Conservation (phyloP, 305 asterid genomes). For the Fraxinus latifolia region DNA sequence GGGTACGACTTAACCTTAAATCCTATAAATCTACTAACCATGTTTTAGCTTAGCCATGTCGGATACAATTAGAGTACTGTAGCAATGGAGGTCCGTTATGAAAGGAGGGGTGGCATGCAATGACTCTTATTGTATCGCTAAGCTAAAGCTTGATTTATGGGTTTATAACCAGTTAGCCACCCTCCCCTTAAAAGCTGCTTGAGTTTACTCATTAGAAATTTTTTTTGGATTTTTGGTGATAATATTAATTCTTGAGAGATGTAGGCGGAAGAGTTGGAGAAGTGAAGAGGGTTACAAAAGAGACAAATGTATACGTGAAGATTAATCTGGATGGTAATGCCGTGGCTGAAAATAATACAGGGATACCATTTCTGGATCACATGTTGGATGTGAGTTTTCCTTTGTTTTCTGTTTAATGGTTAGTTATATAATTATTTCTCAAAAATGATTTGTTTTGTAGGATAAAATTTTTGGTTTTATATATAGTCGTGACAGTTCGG, state of each 20-base stretch:
- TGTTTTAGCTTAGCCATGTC: neutral
- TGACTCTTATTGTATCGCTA: neutral
- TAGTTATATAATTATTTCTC: neutral
- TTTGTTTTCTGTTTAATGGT: neutral
- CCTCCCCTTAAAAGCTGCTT: neutral
- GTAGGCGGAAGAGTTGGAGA: slow-evolving; percentile 67
- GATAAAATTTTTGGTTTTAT: neutral
- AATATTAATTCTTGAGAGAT: slow-evolving; percentile 9
- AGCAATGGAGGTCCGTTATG: neutral
- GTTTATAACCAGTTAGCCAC: neutral
- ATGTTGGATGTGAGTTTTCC: slow-evolving; percentile 75
- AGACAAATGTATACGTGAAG: slow-evolving; percentile 84
- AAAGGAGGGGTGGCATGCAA: neutral
- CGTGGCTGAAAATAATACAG: slow-evolving; percentile 69
- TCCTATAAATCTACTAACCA: neutral
- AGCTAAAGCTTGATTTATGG: neutral
- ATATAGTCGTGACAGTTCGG: neutral
- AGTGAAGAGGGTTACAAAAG: slow-evolving; percentile 83
- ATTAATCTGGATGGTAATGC: slow-evolving; percentile 86
- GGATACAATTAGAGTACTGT: neutral
- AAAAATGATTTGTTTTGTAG: neutral
- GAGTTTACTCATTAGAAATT: neutral
- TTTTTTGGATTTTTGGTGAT: neutral
- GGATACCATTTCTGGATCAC: slow-evolving; percentile 93
- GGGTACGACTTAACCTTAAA: neutral